Evolutionary conservation across 164 flowering plant genomes (phyloP).

Genomic region (Magnolia changhungtana): DNA sequence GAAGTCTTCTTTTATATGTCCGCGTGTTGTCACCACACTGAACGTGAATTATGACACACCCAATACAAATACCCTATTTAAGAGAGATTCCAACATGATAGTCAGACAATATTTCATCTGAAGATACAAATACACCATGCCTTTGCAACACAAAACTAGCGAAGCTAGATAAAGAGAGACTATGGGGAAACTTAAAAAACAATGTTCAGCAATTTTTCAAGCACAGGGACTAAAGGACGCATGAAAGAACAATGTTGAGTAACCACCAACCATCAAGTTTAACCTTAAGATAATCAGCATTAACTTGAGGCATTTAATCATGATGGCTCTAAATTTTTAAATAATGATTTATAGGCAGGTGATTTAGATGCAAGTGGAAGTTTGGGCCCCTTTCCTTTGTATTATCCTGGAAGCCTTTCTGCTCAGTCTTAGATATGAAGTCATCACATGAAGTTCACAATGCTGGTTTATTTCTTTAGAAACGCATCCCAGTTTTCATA

Average conservation of each 20-base stretch:
- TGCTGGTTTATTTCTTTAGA: neutral
- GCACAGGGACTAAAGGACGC: neutral
- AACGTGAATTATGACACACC: conserved; percentile 45
- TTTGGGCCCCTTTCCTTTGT: neutral
- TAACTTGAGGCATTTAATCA: neutral
- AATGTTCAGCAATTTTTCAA: neutral
- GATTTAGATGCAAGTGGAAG: neutral
- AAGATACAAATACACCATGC: conserved; percentile 20
- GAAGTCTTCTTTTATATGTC: conserved; percentile 38
- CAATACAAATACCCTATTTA: conserved; percentile 50
- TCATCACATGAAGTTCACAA: neutral
- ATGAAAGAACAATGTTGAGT: neutral
- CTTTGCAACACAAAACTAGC: conserved; percentile 21
- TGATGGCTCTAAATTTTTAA: neutral
- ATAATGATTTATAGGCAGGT: neutral
- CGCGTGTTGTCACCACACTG: conserved; percentile 45
- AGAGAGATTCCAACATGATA: conserved; percentile 41
- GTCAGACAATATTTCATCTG: conserved; percentile 35
- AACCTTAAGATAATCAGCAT: neutral
- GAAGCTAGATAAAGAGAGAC: neutral
- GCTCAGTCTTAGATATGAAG: neutral
- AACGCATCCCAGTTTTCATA: too few species aligned
- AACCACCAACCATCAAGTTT: neutral
- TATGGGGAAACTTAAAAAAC: neutral
- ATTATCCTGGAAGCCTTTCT: neutral